Conservation (phyloP, 768 basidiomycete genomes). For the Naganishia randhawae region DNA sequence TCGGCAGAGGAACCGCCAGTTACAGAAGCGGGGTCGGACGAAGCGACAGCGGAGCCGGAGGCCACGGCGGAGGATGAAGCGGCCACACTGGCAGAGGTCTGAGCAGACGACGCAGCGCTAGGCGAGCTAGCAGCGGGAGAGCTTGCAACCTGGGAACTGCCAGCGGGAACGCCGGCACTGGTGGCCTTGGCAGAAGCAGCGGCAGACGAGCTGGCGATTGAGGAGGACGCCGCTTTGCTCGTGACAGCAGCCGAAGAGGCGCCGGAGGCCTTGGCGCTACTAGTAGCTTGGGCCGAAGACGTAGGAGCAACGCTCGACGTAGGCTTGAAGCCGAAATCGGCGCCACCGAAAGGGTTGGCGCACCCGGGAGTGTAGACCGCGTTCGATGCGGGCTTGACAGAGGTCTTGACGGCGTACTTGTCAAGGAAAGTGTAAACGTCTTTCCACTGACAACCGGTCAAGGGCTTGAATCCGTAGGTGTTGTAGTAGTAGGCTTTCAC, state of each 20-base stretch:
- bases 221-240: slow-evolving; percentile 1
- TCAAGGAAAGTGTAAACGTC: slow-evolving; percentile 5
- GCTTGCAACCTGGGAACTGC: not conserved
- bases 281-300: not conserved
- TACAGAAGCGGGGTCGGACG: not conserved
- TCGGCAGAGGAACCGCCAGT: not conserved
- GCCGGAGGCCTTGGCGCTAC: slow-evolving; percentile 2
- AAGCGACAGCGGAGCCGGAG: too few species aligned
- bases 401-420: slow-evolving; percentile 21
- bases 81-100: not conserved
- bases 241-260: not conserved
- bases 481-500: slow-evolving; percentile 19
- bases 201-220: not conserved
- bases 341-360: slow-evolving; percentile 18
- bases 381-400: not conserved
- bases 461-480: slow-evolving; percentile 18
- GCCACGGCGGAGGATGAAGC: too few species aligned
- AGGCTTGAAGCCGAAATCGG: not conserved
- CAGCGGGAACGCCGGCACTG: not conserved
- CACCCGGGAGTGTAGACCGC: slow-evolving; percentile 1
- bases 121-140: not conserved
- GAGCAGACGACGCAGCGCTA: not conserved
- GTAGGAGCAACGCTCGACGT: not conserved
- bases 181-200: not conserved
- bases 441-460: slow-evolving; percentile 14